Base-by-base conservation (phyloP, 2,329 filamentous ascomycete genomes). In the Cladorrhinum sp. region DNA sequence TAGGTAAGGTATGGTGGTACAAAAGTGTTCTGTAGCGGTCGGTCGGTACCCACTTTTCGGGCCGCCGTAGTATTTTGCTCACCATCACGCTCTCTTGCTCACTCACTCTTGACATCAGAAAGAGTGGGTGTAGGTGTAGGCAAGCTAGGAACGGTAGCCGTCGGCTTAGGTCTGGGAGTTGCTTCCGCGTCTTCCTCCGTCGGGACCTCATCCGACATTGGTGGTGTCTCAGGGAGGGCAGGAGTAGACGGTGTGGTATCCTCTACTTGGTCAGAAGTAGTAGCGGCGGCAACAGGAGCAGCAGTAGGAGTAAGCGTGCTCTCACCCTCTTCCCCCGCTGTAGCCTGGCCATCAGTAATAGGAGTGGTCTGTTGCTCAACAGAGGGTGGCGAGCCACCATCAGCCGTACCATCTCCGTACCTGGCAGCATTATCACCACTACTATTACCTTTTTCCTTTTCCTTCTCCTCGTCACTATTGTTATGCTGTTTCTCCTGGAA, bases 401-500 rank as follows among this genome's bases (percentile, higher is more conserved):
- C 22, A 50, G 20, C 22, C 20, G 49, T 25, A 10, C 22, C 24
- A 4, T 56, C 53, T 23, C 49, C 50, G n/a, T 45, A 20, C 29
- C 18, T 38, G 69, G 61, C 69, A 79, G 81, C 77, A 79, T 81
- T 65, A 84, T 79, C n/a, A 81, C 65, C 60, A n/a, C 22, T 57
- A 1, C 70, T 69, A 13, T 52, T 62, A 59, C 84, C 81, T 57
- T 76, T 76, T 12, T 76, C 76, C 59, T 80, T 77, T 36, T 36
- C 76, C 59, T 80, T 77, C 16, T 36, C 32, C 16, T 65, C 62
- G n/a, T 27, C 58, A 2, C 70, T 69, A 12, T 52, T 62, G 59
- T 84, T 81, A 57, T 76, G 76, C 54, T 66, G 61, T 50, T 79
- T 79, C 66, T 86, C 83, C 64, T 85, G 82, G 65, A 85, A 85